Evolutionary conservation across 1,139 yeast species (phyloP), one percentile per base, ranked within the genome.

Genomic region (Taphrina pruni): DNA sequence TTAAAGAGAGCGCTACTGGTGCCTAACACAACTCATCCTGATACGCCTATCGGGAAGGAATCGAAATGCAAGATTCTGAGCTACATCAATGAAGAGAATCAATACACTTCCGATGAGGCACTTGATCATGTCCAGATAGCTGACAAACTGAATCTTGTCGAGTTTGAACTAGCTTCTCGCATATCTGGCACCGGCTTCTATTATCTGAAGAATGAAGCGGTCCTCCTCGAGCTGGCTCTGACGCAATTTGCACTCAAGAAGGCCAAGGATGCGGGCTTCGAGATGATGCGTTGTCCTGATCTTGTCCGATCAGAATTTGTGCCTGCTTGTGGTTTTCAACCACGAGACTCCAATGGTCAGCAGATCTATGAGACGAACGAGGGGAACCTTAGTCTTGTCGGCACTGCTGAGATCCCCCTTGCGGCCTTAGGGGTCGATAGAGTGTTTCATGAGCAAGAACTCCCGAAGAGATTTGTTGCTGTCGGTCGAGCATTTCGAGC

Each of bases 331-430:
- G 99, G 99, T 0, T 95, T 93, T 79, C 87, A 88, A 76, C 99
- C 99, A 9, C 86, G 96, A 70, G 99, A 94, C 76, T 89, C 90
- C 74, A 87, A 88, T 70, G 98, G 92, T 74, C 88, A 88, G 69
- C 99, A 95, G 76, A 87, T 92, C 0, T 95, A 93, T 77, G 84
- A 84, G 65, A 7, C 35, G 20, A 81, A 81, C 61, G 80, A 77
- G 14, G 75, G 78, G 17, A 86, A 84, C 55, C 78, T 88, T 66
- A 88, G 96, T 55, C 80, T 95, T 51, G 88, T 94, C 0, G 99
- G 98, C 1, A 95, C 99, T 0, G 97, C 99, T 0, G 99, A 95
- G 76, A 93, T 95, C 55, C 91, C 99, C 0, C 78, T 95, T 46
- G 99, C 97, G 0, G 97, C 93, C 0, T 80, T 88, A 72, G 77